A percentile compares a stretch with the other conserved stretches of the same genome.
phyloP scores from a whole-genome alignment of 2,329 filamentous ascomycete species.

The Karstenula rhodostoma region DNA sequence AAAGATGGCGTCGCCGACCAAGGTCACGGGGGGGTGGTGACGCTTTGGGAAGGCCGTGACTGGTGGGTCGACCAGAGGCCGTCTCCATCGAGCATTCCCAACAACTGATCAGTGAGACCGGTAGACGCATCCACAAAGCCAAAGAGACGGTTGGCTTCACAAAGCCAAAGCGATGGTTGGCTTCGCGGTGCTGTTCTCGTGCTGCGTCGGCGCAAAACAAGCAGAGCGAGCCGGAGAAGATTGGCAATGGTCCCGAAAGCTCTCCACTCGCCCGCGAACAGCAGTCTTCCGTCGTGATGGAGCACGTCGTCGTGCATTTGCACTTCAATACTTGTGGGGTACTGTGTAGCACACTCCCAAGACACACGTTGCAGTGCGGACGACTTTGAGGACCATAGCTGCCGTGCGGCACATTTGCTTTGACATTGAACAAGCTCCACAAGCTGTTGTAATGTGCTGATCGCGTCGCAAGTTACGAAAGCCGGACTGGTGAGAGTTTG shows the following conservation, averaged over 20 bases:
- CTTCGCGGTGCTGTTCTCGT: slow-evolving; percentile 30
- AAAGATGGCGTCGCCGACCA: slow-evolving; percentile 8
- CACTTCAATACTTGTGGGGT: slow-evolving; percentile 30
- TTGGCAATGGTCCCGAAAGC: slow-evolving; percentile 19
- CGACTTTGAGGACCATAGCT: not conserved
- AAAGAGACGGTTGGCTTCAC: slow-evolving; percentile 19
- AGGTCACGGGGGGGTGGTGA: slow-evolving; percentile 21
- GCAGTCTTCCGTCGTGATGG: slow-evolving; percentile 11
- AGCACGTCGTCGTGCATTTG: slow-evolving; percentile 23
- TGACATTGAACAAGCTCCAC: not conserved
- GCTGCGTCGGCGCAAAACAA: slow-evolving; percentile 40
- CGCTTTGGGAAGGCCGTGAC: slow-evolving; percentile 16
- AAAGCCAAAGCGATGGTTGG: slow-evolving; percentile 17
- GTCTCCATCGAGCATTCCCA: slow-evolving; percentile 14
- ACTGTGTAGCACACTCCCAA: slow-evolving; percentile 1
- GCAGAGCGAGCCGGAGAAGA: slow-evolving; percentile 17
- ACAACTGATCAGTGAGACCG: not conserved
- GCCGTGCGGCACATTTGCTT: not conserved
- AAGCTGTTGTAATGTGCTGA: not conserved
- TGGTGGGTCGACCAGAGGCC: slow-evolving; percentile 25
- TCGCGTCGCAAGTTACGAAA: slow-evolving; percentile 25
- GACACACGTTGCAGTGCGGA: not conserved
- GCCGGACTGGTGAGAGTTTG: slow-evolving; percentile 25
- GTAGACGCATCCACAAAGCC: not conserved
- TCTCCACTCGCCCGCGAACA: slow-evolving; percentile 16